A percentile compares a stretch with the other conserved stretches of the same genome.
Evolutionary conservation across 2,329 filamentous ascomycete genomes (phyloP).

Genomic region (Exophiala viscosa): DNA sequence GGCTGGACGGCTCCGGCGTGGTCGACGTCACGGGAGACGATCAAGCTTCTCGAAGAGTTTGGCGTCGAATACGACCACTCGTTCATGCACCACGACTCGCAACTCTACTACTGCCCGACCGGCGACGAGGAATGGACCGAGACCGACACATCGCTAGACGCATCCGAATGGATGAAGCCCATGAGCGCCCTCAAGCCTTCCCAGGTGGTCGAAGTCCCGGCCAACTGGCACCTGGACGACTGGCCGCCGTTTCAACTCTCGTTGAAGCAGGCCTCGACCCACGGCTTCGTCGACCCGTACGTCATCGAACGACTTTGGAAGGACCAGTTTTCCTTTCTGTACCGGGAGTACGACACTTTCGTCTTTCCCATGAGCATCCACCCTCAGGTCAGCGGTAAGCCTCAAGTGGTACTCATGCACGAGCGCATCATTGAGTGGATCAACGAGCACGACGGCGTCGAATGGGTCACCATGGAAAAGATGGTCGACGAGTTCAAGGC

Average conservation of each 20-base stretch:
- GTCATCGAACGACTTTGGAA: slow-evolving; percentile 45
- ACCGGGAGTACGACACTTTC: slow-evolving; percentile 45
- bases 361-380: slow-evolving; percentile 47
- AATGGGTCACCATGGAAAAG: slow-evolving; percentile 57
- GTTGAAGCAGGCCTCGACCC: slow-evolving; percentile 25
- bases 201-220: slow-evolving; percentile 43
- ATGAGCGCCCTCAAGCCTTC: slow-evolving; percentile 41
- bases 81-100: slow-evolving; percentile 47
- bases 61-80: slow-evolving; percentile 46
- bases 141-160: neutral
- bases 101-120: slow-evolving; percentile 12
- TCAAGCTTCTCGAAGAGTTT: slow-evolving; percentile 39
- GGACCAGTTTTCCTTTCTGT: slow-evolving; percentile 46
- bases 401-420: slow-evolving; percentile 47
- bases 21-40: slow-evolving; percentile 36
- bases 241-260: slow-evolving; percentile 42
- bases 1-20: slow-evolving; percentile 51
- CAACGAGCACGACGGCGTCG: slow-evolving; percentile 43
- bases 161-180: slow-evolving; percentile 23
- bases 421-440: slow-evolving; percentile 47
- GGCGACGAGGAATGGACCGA: neutral
- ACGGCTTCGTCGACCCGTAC: slow-evolving; percentile 32
- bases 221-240: slow-evolving; percentile 47
- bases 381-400: slow-evolving; percentile 47
- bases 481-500: slow-evolving; percentile 67